Evolutionary conservation across 129 eudicot genomes (phyloP), one percentile per base, ranked within the genome.

Genomic region (Flaveria brownii): DNA sequence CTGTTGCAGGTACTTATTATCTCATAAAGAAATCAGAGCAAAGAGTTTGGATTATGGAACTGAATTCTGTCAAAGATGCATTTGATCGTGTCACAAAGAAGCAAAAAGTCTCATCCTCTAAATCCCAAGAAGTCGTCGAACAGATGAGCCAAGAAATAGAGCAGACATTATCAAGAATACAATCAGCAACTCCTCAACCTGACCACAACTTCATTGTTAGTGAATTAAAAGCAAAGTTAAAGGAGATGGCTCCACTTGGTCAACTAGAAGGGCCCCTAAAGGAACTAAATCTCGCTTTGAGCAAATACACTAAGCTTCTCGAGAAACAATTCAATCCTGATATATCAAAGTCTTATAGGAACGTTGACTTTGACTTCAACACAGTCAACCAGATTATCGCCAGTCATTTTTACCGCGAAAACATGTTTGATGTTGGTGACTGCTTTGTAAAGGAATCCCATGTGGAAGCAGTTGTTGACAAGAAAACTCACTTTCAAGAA

Each of bases 41-140:
- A 61, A 74, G 12, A 55, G 49, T 17, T 83, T 72, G 7, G 41
- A 66, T 52, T 57, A 92, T 92, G 97, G 96, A 92, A 84, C 78
- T 94, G 82, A 91, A 83, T 82, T 78, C 89, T 70, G 81, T 91
- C 71, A 94, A 86, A 70, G 97, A 94, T 76, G 97, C 93, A 64
- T 91, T 94, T 76, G 97, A 94, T 73, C 97, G 95, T 42, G 98
- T 89, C 22, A 78, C 91, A n/a, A 91, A 94, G 93, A 91, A 91
- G 86, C 98, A 89, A 72, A 94, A 87, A 71, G 49, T 91, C 2
- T 83, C 89, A 3, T 85, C 96, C 56, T 87, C 98, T 8, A 91
- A 87, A 81, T 87, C 89, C 72, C 92, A 84, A 16, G 98, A 94
- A 71, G 59, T 83, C 23, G 82, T 94, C 42, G 89, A 89, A 56